These are phyloP conservation scores for Trypanosoma brucei DNA, from an alignment of 208 protist species.

Conservation along the genomic window DNA sequence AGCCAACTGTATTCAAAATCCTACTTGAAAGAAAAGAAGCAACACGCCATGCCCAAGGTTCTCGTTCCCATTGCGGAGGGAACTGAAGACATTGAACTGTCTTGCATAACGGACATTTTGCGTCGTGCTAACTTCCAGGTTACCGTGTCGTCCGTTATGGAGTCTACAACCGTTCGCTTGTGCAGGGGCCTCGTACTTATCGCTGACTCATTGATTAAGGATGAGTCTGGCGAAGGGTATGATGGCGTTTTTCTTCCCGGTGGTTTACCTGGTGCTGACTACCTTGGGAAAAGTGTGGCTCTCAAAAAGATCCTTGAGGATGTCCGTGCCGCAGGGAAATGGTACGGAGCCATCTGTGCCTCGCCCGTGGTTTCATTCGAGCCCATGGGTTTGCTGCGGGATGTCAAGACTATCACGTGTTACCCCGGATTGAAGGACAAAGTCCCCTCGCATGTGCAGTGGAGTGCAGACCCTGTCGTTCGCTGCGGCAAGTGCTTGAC, in stretches of 20 bases:
- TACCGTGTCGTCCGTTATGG: slow-evolving; percentile 75
- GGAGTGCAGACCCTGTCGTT: slow-evolving; percentile 60
- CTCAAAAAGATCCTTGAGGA: slow-evolving; percentile 77
- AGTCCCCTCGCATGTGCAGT: slow-evolving; percentile 52
- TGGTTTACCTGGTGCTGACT: slow-evolving; percentile 64
- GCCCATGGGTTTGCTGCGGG: slow-evolving; percentile 72
- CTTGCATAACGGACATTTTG: slow-evolving; percentile 81
- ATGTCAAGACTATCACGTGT: slow-evolving; percentile 67
- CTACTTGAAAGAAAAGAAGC: slow-evolving; percentile 1
- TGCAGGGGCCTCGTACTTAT: slow-evolving; percentile 57
- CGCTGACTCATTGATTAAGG: slow-evolving; percentile 52
- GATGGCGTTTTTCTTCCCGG: slow-evolving; percentile 82
- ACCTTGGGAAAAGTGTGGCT: slow-evolving; percentile 47
- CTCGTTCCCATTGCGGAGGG: slow-evolving; percentile 80
- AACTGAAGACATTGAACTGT: slow-evolving; percentile 86
- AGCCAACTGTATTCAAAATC: slow-evolving; percentile 7
- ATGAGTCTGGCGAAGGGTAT: slow-evolving; percentile 51
- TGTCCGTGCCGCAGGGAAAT: slow-evolving; percentile 44
- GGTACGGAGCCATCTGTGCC: slow-evolving; percentile 86
- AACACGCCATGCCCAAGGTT: slow-evolving; percentile 38
- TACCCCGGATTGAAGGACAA: slow-evolving; percentile 75
- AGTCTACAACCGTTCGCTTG: slow-evolving; percentile 47
- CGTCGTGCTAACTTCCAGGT: slow-evolving; percentile 61
- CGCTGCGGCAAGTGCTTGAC: slow-evolving; percentile 80
- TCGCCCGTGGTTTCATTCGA: slow-evolving; percentile 56